Conservation (phyloP, 257 asterid species). For the Gentiana dahurica region DNA sequence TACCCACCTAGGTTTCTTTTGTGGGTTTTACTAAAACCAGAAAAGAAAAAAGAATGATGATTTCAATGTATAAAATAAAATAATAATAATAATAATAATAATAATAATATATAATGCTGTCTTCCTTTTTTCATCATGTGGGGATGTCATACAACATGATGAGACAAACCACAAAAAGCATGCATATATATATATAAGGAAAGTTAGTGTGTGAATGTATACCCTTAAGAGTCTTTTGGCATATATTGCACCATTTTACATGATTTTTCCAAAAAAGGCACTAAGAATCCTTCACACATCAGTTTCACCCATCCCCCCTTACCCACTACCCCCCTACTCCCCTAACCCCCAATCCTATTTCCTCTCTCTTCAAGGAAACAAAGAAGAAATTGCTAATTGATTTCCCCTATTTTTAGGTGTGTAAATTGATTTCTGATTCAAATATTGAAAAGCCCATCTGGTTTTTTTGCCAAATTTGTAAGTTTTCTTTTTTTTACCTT, state of each 20-base stretch:
- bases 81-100: too few species aligned
- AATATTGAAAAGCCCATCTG: constrained; percentile 32
- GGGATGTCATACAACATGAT: constrained; percentile 9
- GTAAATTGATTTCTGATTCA: constrained; percentile 15
- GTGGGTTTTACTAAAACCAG: constrained; percentile 37
- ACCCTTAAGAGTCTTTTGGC: background rate
- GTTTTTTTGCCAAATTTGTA: constrained; percentile 49
- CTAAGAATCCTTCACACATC: constrained; percentile 26
- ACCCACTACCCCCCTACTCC: constrained; percentile 5
- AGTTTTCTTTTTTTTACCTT: constrained; percentile 20
- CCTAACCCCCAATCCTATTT: background rate
- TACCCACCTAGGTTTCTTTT: constrained; percentile 3
- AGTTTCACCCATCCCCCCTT: constrained; percentile 12
- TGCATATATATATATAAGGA: constrained; percentile 11
- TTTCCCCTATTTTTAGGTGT: constrained; percentile 43
- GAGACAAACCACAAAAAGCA: constrained; percentile 5
- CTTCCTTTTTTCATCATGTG: constrained; percentile 19
- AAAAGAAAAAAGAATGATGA: constrained; percentile 21
- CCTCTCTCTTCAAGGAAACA: constrained; percentile 6
- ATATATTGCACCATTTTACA: background rate
- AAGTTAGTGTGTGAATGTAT: constrained; percentile 1
- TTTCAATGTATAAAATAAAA: constrained; percentile 6
- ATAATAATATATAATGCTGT: constrained; percentile 11
- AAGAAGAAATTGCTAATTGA: constrained; percentile 15
- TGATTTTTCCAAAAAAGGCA: constrained; percentile 17